Base-by-base conservation (phyloP, 257 asterid genomes). In the Galeopsis tetrahit region DNA sequence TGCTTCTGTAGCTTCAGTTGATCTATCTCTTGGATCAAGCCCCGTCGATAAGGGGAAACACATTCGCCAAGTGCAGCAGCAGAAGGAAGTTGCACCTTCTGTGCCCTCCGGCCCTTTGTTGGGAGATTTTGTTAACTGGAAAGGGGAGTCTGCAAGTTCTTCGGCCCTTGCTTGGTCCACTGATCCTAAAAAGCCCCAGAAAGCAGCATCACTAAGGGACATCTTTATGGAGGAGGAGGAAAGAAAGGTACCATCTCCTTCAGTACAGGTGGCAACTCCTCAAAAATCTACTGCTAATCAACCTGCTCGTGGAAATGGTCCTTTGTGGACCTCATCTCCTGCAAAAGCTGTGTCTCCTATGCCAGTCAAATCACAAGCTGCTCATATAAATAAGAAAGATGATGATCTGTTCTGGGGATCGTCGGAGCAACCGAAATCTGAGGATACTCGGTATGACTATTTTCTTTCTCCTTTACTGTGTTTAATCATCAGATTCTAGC, bases 361-460 rank as follows among this genome's bases (percentile, higher is more conserved):
- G 53, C 89, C 75, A 52, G 75, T 64, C 35, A 86, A 78, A 77
- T 69, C 79, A 33, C 91, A 84, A 72, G 71, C 82, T 69, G 69
- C 91, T 61, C 83, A 64, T 9, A 62, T 84, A 3, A 92, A 90
- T 53, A 80, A 83, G 43, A 85, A 80, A 71, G 99, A 95, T 66
- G 97, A 92, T 77, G 99, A 95, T 83, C 78, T 94, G 51, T 95
- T 95, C 82, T 95, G 99, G 98, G 99, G 98, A 10, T 89, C 97
- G 43, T 14, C 82, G 57, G 99, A 95, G 73, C 90, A 86, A 77
- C 85, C 91, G 60, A 90, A 81, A 77, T 85, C 80, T 68, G 98
- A 88, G 76, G 84, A 74, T 75, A 60, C 83, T 15, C 90, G 83
- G 98, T 92, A 92, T 68, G 92, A 6, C 32, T 76, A 76, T 77